A percentile compares a stretch with the other conserved stretches of the same genome.
These are phyloP conservation scores for Collybia sp. DNA, from an alignment of 768 basidiomycete genomes.

Conservation along the genomic window DNA sequence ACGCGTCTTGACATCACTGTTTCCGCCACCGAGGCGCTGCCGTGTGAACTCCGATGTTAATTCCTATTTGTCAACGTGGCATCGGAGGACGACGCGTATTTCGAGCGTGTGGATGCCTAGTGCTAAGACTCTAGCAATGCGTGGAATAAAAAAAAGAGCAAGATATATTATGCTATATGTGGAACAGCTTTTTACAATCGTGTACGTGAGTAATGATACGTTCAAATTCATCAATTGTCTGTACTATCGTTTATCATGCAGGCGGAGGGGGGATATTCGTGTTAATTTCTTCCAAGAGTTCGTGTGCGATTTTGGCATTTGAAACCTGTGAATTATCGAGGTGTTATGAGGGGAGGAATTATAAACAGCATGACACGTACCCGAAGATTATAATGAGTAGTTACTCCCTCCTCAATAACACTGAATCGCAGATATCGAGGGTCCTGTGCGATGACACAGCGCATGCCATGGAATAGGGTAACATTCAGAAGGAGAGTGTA, in stretches of 20 bases:
- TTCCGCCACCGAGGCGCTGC: no score
- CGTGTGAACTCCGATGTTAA: background rate
- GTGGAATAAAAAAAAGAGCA: no score
- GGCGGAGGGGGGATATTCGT: constrained; percentile 37
- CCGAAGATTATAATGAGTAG: constrained; percentile 72
- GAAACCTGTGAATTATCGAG: constrained; percentile 39
- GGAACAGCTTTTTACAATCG: no score
- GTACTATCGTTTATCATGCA: constrained; percentile 7
- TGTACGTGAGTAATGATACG: background rate
- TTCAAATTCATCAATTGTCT: background rate
- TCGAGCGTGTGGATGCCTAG: background rate
- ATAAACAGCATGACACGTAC: constrained; percentile 33
- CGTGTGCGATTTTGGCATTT: constrained; percentile 67
- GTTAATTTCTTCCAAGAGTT: constrained; percentile 56
- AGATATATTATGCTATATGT: no score
- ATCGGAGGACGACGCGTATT: background rate
- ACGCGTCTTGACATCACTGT: no score
- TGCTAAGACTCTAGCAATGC: no score
- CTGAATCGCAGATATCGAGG: constrained; percentile 78
- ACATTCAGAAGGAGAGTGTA: constrained; percentile 71
- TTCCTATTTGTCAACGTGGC: background rate
- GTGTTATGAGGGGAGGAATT: constrained; percentile 3
- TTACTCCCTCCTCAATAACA: constrained; percentile 54
- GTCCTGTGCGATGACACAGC: constrained; percentile 66
- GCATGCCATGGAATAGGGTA: constrained; percentile 76